phyloP scores from a whole-genome alignment of 2,329 filamentous ascomycete species.

The Neopestalotiopsis sp. region DNA sequence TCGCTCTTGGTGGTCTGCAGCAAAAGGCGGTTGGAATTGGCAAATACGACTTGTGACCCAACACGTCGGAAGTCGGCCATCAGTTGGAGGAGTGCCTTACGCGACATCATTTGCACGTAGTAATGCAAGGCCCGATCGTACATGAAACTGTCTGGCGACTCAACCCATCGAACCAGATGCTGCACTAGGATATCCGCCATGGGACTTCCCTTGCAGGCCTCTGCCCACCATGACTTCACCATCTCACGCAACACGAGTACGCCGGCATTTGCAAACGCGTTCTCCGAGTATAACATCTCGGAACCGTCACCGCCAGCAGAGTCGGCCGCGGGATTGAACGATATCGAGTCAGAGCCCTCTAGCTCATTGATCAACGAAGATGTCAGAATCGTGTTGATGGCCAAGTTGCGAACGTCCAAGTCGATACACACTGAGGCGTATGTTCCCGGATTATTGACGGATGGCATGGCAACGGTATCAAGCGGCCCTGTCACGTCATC shows the following conservation, averaged over 20 bases:
- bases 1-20: slow-evolving; percentile 96
- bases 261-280: slow-evolving; percentile 89
- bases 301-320: slow-evolving; percentile 65
- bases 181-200: slow-evolving; percentile 99
- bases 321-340: slow-evolving; percentile 79
- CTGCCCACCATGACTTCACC: slow-evolving; percentile 98
- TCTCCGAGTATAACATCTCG: slow-evolving; percentile 81
- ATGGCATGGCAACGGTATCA: slow-evolving; percentile 89
- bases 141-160: slow-evolving; percentile 89
- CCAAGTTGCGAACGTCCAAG: slow-evolving; percentile 88
- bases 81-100: slow-evolving; percentile 94
- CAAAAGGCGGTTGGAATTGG: slow-evolving; percentile 85
- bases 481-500: slow-evolving; percentile 86
- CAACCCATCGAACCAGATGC: slow-evolving; percentile 96
- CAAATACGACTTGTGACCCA: slow-evolving; percentile 94
- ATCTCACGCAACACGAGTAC: slow-evolving; percentile 93
- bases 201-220: slow-evolving; percentile 85
- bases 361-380: slow-evolving; percentile 96
- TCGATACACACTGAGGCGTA: slow-evolving; percentile 98
- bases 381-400: slow-evolving; percentile 97
- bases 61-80: slow-evolving; percentile 97
- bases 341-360: slow-evolving; percentile 85
- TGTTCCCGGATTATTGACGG: slow-evolving; percentile 89
- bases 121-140: slow-evolving; percentile 95
- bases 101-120: slow-evolving; percentile 98